Evolutionary conservation across 177 flowering plant genomes (phyloP).

Genomic region (Vitis hybrid): DNA sequence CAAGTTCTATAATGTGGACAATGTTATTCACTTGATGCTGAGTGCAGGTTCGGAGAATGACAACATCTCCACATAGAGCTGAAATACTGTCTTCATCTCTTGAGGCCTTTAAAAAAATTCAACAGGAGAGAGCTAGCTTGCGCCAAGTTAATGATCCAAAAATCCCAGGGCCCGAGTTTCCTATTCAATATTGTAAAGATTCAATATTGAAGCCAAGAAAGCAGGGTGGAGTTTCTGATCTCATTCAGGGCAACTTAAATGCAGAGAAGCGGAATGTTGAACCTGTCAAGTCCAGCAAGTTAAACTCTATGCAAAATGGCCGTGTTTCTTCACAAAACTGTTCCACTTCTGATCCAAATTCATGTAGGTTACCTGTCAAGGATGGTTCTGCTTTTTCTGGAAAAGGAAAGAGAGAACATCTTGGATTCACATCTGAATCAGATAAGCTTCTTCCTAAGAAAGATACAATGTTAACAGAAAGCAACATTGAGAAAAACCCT

Average conservation of each 20-base stretch:
- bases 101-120: constrained; percentile 93
- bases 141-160: constrained; percentile 26
- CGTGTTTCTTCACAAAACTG: constrained; percentile 21
- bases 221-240: constrained; percentile 35
- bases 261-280: constrained; percentile 46
- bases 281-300: constrained; percentile 37
- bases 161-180: constrained; percentile 20
- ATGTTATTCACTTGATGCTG: constrained; percentile 11
- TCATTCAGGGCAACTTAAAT: constrained; percentile 24
- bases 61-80: constrained; percentile 88
- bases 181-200: constrained; percentile 27
- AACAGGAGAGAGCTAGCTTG: constrained; percentile 61
- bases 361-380: constrained; percentile 28
- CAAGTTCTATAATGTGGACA: constrained; percentile 9
- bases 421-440: constrained; percentile 38
- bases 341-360: constrained; percentile 25
- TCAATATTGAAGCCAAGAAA: constrained; percentile 36
- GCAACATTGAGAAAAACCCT: constrained; percentile 38
- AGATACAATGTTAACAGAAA: constrained; percentile 43
- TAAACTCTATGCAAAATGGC: constrained; percentile 22
- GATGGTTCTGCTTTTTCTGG: constrained; percentile 36
- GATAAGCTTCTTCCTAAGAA: constrained; percentile 44
- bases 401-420: constrained; percentile 42
- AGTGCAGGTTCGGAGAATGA: constrained; percentile 91
- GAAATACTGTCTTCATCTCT: constrained; percentile 92